Conservation (phyloP, 2,329 filamentous ascomycete genomes). For the Ilyonectria robusta region DNA sequence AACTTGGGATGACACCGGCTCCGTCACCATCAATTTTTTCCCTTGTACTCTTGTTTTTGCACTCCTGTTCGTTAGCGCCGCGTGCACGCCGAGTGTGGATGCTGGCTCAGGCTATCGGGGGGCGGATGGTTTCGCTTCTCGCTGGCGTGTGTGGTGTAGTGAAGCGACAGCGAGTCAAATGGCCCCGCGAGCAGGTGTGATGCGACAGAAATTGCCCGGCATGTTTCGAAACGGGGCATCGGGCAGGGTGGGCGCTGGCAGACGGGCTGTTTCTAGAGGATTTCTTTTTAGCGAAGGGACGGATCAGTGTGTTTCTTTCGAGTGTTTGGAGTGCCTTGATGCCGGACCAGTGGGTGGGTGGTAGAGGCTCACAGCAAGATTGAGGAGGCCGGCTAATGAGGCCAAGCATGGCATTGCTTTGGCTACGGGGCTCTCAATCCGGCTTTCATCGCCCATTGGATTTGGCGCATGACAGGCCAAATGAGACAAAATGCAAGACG, state of each 20-base stretch:
- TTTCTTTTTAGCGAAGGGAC: background rate
- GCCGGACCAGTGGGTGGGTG: slow-evolving; percentile 22
- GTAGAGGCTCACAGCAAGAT: slow-evolving; percentile 13
- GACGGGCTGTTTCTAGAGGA: background rate
- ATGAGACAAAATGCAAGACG: slow-evolving; percentile 6
- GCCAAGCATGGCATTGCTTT: background rate
- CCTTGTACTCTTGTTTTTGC: background rate
- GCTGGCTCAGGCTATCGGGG: background rate
- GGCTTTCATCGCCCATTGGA: background rate
- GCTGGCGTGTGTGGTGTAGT: background rate
- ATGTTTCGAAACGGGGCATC: slow-evolving; percentile 21
- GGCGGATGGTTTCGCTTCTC: background rate
- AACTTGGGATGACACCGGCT: slow-evolving; percentile 5
- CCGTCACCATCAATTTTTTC: background rate
- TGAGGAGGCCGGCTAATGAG: slow-evolving; percentile 16
- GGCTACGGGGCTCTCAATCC: background rate
- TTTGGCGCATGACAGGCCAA: background rate
- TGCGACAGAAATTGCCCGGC: slow-evolving; percentile 17
- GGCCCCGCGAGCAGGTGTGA: background rate
- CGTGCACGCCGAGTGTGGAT: background rate
- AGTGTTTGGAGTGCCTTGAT: slow-evolving; percentile 22
- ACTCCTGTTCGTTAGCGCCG: background rate
- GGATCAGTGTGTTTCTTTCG: background rate
- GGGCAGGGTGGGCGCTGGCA: background rate
- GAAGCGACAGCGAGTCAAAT: slow-evolving; percentile 1